phyloP scores from a whole-genome alignment of 2,329 filamentous ascomycete genomes.

The Exophiala calicioides region DNA sequence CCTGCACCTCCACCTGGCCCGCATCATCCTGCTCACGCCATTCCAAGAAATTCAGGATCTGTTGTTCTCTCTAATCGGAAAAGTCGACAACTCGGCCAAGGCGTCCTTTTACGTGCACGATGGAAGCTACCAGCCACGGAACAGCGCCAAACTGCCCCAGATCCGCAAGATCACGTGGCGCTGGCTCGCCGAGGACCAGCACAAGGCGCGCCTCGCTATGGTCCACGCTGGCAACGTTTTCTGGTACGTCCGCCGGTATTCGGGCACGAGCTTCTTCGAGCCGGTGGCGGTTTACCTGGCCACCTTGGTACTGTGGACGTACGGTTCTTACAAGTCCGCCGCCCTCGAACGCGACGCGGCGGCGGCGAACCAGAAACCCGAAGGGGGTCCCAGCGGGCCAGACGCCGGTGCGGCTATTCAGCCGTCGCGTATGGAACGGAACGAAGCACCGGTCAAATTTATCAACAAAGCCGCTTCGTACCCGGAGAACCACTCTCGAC shows the following conservation, averaged over 20 bases:
- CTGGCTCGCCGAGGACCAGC: constrained; percentile 55
- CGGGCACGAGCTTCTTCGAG: constrained; percentile 51
- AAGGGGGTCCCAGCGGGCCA: constrained; percentile 24
- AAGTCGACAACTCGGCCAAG: constrained; percentile 23
- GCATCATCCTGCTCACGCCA: constrained; percentile 55
- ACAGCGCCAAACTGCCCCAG: constrained; percentile 25
- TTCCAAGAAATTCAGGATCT: constrained; percentile 47
- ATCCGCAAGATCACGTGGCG: constrained; percentile 43
- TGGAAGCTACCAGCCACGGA: constrained; percentile 28
- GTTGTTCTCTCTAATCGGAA: constrained; percentile 28
- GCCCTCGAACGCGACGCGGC: constrained; percentile 25
- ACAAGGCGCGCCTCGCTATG: constrained; percentile 59
- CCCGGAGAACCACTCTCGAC: constrained; percentile 1
- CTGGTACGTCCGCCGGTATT: constrained; percentile 56
- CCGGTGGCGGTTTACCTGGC: constrained; percentile 49
- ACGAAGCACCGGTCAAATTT: constrained; percentile 20
- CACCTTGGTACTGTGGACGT: constrained; percentile 53
- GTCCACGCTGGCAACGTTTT: constrained; percentile 56
- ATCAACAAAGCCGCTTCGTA: constrained; percentile 17
- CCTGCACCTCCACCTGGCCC: constrained; percentile 57
- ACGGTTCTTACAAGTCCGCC: constrained; percentile 35
- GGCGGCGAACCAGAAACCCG: constrained; percentile 17
- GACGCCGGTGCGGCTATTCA: constrained; percentile 23
- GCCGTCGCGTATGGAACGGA: constrained; percentile 26
- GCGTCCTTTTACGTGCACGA: constrained; percentile 29